phyloP scores from a whole-genome alignment of 2,329 filamentous ascomycete genomes.

The Talaromyces islandicus region DNA sequence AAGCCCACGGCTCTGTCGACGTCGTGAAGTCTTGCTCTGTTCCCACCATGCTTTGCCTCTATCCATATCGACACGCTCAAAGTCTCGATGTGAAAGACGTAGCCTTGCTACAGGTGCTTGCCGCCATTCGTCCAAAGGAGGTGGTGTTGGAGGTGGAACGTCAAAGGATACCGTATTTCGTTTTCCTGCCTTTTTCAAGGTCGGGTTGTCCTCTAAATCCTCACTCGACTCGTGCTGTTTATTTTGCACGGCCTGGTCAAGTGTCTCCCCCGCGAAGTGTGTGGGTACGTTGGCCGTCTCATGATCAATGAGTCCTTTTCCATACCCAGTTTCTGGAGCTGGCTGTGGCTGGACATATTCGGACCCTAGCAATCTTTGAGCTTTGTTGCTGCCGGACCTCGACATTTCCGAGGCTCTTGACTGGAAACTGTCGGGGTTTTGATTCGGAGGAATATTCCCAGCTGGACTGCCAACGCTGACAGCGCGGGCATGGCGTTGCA shows the following conservation, averaged over 20 bases:
- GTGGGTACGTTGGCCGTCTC: slow-evolving; percentile 6
- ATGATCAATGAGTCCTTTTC: slow-evolving; percentile 2
- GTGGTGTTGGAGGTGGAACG: slow-evolving; percentile 41
- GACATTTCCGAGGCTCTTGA: neutral
- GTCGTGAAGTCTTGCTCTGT: slow-evolving; percentile 42
- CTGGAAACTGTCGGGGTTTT: neutral
- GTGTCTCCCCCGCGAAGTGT: slow-evolving; percentile 7
- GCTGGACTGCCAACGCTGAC: neutral
- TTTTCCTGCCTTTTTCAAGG: slow-evolving; percentile 24
- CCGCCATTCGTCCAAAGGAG: slow-evolving; percentile 59
- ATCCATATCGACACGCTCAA: slow-evolving; percentile 44
- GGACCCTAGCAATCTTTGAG: neutral
- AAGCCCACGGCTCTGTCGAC: slow-evolving; percentile 42
- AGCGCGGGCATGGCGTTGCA: neutral
- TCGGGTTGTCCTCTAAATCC: slow-evolving; percentile 14
- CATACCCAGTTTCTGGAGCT: neutral
- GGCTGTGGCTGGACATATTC: neutral
- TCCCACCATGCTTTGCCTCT: slow-evolving; percentile 73
- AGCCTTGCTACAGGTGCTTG: slow-evolving; percentile 60
- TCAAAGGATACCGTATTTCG: slow-evolving; percentile 41
- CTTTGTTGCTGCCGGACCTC: slow-evolving; percentile 6
- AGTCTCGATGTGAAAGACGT: slow-evolving; percentile 54
- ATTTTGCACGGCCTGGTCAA: slow-evolving; percentile 8
- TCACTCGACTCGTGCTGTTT: slow-evolving; percentile 6
- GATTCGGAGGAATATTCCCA: neutral